Evolutionary conservation across 139 green algal species (phyloP).

Genomic region (Chlorokybus atmophyticus): DNA sequence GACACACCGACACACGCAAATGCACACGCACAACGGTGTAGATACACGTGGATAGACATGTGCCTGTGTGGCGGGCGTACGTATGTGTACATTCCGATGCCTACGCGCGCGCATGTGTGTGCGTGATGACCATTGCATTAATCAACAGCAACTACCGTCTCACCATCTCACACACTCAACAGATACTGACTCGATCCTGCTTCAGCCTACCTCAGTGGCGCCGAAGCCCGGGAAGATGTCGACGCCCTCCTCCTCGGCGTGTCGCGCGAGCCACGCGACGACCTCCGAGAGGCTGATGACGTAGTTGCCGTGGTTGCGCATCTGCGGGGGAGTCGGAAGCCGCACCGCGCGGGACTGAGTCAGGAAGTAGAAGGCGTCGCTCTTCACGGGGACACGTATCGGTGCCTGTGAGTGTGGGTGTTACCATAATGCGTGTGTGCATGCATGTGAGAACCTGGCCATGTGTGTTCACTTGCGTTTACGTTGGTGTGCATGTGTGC

Average conservation of each 20-base stretch:
- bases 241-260: constrained; percentile 71
- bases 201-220: constrained; percentile 27
- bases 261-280: constrained; percentile 53
- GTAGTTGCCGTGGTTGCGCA: constrained; percentile 74
- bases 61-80: no score
- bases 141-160: no score
- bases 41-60: no score
- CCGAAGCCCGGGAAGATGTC: constrained; percentile 82
- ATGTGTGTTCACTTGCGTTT: neutral
- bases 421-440: neutral
- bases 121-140: no score
- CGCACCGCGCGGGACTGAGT: constrained; percentile 18
- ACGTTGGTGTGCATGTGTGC: no score
- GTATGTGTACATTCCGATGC: no score
- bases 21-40: no score
- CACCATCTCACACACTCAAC: no score
- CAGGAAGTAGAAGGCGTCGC: constrained; percentile 42
- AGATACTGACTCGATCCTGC: neutral
- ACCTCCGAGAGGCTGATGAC: constrained; percentile 65
- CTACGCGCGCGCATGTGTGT: no score
- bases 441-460: neutral
- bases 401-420: neutral
- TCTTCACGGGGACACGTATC: constrained; percentile 16
- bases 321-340: constrained; percentile 50
- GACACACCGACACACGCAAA: no score